Percentiles rank a stretch among this genome's conserved stretches.
phyloP scores from a whole-genome alignment of 1,284 basidiomycete genomes.

The Bondarzewia mesenterica region DNA sequence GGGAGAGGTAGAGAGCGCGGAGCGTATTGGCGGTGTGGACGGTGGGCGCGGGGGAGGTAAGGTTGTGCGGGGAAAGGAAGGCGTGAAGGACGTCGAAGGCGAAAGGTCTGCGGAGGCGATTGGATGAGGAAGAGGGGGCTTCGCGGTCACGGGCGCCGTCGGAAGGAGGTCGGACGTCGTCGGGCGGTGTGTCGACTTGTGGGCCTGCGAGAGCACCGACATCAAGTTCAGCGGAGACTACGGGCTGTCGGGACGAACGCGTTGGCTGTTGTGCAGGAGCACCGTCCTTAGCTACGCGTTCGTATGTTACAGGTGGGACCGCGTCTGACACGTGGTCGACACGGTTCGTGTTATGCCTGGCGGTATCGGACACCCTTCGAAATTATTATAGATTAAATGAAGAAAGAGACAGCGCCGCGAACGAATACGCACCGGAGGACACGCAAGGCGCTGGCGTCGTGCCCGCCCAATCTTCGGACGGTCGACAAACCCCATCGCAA shows the following conservation, averaged over 20 bases:
- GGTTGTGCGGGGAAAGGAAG: slow-evolving; percentile 20
- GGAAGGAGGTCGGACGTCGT: no score
- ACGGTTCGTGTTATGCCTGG: background rate
- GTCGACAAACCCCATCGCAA: slow-evolving; percentile 40
- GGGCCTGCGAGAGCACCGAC: no score
- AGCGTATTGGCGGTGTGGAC: slow-evolving; percentile 22
- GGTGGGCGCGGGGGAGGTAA: slow-evolving; percentile 14
- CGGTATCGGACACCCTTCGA: background rate
- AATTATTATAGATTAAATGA: background rate
- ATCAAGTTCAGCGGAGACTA: background rate
- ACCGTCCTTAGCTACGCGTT: background rate
- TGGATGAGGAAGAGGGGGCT: background rate
- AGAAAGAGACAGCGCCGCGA: background rate
- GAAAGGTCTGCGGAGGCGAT: slow-evolving; percentile 10
- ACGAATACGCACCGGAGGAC: slow-evolving; percentile 8
- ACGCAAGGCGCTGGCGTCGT: slow-evolving; percentile 14
- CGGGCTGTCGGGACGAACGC: background rate
- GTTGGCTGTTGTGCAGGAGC: background rate
- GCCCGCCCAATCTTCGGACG: slow-evolving; percentile 28
- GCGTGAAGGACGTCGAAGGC: slow-evolving; percentile 17
- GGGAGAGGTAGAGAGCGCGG: slow-evolving; percentile 27
- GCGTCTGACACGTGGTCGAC: background rate
- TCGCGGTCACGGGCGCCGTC: background rate
- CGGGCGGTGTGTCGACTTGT: no score
- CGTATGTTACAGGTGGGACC: background rate